A percentile compares a stretch with the other conserved stretches of the same genome.
Evolutionary conservation across 2,329 filamentous ascomycete genomes (phyloP).

Genomic region (Colletotrichum ledebouriae): DNA sequence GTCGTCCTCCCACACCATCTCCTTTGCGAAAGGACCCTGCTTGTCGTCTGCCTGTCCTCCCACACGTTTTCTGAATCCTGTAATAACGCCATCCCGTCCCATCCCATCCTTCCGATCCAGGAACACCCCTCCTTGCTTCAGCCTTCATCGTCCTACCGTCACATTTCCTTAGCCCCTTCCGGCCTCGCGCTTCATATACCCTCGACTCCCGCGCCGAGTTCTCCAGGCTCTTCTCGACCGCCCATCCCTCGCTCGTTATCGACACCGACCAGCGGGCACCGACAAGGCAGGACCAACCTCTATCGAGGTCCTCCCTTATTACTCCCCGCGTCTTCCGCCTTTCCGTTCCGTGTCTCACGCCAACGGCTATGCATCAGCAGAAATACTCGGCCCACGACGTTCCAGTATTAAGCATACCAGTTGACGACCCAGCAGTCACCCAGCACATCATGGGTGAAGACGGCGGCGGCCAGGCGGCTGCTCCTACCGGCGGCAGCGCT

Average conservation of each 20-base stretch:
- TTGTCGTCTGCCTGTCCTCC: background rate
- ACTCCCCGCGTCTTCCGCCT: background rate
- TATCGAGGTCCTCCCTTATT: slow-evolving; percentile 12
- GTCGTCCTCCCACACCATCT: background rate
- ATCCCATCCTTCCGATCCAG: slow-evolving; percentile 23
- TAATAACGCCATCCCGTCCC: slow-evolving; percentile 27
- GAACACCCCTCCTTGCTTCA: slow-evolving; percentile 22
- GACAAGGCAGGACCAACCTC: slow-evolving; percentile 11
- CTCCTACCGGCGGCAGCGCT: slow-evolving; percentile 9
- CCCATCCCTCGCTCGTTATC: slow-evolving; percentile 21
- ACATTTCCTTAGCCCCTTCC: slow-evolving; percentile 15
- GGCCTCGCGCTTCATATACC: slow-evolving; percentile 31
- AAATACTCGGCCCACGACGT: slow-evolving; percentile 21
- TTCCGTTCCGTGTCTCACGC: background rate
- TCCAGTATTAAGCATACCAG: slow-evolving; percentile 26
- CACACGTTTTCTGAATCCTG: slow-evolving; percentile 17
- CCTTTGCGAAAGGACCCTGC: background rate
- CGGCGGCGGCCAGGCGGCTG: slow-evolving; percentile 21
- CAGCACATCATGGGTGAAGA: slow-evolving; percentile 37
- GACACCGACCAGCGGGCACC: slow-evolving; percentile 6
- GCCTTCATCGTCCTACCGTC: slow-evolving; percentile 14
- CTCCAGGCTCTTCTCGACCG: slow-evolving; percentile 1
- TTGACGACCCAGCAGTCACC: background rate
- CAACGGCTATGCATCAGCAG: slow-evolving; percentile 27
- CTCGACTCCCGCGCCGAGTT: slow-evolving; percentile 12